Evolutionary conservation across 140 eudicot genomes (phyloP), one percentile per base, ranked within the genome.

Genomic region (Anethum foeniculum): DNA sequence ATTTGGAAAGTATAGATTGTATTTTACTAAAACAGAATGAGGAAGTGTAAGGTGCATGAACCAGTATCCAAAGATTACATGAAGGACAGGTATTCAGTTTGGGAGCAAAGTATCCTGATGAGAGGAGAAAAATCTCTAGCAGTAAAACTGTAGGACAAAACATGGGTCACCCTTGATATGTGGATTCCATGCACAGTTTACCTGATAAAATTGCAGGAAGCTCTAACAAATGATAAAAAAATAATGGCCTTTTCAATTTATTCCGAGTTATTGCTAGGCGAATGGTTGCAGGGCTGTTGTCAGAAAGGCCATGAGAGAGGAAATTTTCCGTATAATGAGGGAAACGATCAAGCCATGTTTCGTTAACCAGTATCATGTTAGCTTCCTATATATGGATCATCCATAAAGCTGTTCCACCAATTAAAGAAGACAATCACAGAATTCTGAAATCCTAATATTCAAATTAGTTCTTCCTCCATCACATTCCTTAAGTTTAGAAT

Each of bases 391-490:
- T 54, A 21, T 19, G 10, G 27, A 54, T 54, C 64, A 19, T 54
- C 64, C 27, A 21, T 54, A 21, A 25, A 54, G 27, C 27, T 19
- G 85, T 83, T 44, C 54, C 79, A 77, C 60, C 19, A 51, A 19
- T 18, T 51, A 16, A 11, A 16, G 38, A 51, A 21, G 1, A 21
- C 27, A 7, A 21, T 21, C 10, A 21, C 27, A 19, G 2, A 54
- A 54, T 54, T 54, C 64, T 54, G 27, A 54, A 52, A 54, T 54
- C 3, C 60, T 19, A 52, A 52, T 52, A 23, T 52, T 52, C n/a
- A 23, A 16, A 52, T 52, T 19, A 52, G 60, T n/a, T 18, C 60
- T 52, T 6, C 60, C n/a, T 52, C 60, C 23, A n/a, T 52, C 60
- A 19, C 60, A 52, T 52, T 52, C 60, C 60, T 19, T 19, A 52